Evolutionary conservation across 192 early-diverging fungal species (phyloP).

Genomic region (Umbelopsis sp.): DNA sequence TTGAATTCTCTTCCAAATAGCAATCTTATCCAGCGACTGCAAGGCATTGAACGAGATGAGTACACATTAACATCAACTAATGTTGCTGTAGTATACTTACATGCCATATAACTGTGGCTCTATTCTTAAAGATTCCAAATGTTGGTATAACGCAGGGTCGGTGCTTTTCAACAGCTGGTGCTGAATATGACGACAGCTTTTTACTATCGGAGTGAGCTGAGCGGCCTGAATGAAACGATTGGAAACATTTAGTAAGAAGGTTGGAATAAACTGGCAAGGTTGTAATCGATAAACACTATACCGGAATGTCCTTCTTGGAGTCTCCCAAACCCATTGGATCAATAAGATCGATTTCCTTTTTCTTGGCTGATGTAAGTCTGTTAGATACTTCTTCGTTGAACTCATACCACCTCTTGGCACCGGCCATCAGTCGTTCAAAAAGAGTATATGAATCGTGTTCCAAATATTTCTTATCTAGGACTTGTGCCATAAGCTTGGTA

Average conservation of each 20-base stretch:
- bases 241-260: background rate
- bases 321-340: conserved; percentile 1
- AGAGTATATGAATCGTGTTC: conserved; percentile 88
- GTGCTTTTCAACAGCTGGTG: conserved; percentile 67
- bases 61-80: background rate
- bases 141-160: conserved; percentile 73
- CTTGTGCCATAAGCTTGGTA: conserved; percentile 45
- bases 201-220: conserved; percentile 70
- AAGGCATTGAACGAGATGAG: background rate
- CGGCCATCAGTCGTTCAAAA: conserved; percentile 82
- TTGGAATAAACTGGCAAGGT: too few relatives aligned
- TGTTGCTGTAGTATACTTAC: conserved; percentile 41
- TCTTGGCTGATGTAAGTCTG: background rate
- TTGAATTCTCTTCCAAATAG: conserved; percentile 90
- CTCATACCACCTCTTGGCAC: conserved; percentile 87
- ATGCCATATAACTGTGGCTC: conserved; percentile 96
- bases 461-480: conserved; percentile 70
- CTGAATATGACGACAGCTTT: conserved; percentile 71
- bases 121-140: conserved; percentile 72
- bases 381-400: conserved; percentile 55
- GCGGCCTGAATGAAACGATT: conserved; percentile 30
- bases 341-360: conserved; percentile 11
- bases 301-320: conserved; percentile 6
- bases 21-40: conserved; percentile 86
- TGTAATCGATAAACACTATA: background rate